These are phyloP conservation scores for Corymbia citriodora DNA, from an alignment of 441 rosid genomes.

Conservation along the genomic window DNA sequence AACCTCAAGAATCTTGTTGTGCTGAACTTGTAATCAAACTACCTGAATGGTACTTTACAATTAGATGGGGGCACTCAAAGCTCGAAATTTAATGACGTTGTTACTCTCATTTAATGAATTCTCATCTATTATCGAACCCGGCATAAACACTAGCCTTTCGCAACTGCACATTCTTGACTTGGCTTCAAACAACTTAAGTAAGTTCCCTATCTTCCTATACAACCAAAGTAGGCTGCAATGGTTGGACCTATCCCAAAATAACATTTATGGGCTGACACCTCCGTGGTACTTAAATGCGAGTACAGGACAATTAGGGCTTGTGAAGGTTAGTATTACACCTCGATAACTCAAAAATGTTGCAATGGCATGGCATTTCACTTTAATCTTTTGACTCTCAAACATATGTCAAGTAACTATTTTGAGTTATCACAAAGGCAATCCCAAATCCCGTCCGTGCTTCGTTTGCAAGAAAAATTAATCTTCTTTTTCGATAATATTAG, in stretches of 20 bases:
- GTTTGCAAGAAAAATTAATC: not conserved
- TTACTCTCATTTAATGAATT: not conserved
- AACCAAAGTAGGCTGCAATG: rapidly evolving
- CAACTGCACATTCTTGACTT: not conserved
- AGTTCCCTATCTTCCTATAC: not conserved
- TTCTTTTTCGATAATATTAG: not conserved
- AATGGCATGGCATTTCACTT: not conserved
- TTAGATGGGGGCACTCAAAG: not conserved
- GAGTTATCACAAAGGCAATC: not conserved
- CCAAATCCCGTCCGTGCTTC: not conserved
- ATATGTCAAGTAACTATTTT: not conserved
- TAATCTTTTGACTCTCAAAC: not conserved
- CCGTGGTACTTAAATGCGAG: not conserved
- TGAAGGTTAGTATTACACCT: not conserved
- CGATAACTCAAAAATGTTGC: not conserved
- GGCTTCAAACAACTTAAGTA: not conserved
- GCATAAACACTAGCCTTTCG: not conserved
- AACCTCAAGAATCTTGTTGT: no score
- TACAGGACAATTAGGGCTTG: rapidly evolving
- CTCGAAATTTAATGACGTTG: rapidly evolving
- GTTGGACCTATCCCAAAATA: not conserved
- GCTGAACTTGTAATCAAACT: not conserved
- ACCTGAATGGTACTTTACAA: not conserved
- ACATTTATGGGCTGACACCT: not conserved
- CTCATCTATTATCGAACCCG: rapidly evolving